Evolutionary conservation across 768 basidiomycete species (phyloP), one percentile per base, ranked within the genome.

Genomic region (Rhizopogon salebrosus): DNA sequence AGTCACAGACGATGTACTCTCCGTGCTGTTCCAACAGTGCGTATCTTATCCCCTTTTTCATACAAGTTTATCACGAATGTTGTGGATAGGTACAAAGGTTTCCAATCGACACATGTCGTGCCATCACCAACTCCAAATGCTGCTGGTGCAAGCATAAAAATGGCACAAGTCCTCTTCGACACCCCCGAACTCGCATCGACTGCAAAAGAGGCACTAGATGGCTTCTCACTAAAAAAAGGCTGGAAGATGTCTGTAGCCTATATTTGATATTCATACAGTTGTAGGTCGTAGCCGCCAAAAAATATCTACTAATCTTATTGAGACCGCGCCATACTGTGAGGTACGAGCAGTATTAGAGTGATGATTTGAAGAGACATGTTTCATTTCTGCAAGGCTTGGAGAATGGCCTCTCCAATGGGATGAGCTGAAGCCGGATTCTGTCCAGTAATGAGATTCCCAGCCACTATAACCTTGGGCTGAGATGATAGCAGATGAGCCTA

Each of bases 21-120:
- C 84, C 3, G 89, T 93, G 16, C 72, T 97, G 16, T 95, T 95
- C 75, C 89, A 93, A 69, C 91, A 94, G 93, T 95, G 63, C 53
- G 93, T 83, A 2, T 40, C 57, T 16, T 22, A 35, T 57, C 53
- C 37, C 20, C 51, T 3, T 54, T 40, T 54, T 40, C 23, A 48
- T 48, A 31, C 31, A 24, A 20, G 37, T 14, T 23, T 11, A 41
- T 49, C 42, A n/a, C 46, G 18, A 48, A 35, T 49, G 26, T 55
- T 41, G 51, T 41, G 38, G 22, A 41, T 66, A 95, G 93, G 67
- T 92, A 94, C 65, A 80, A 86, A 62, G 94, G 94, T 20, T 91
- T 91, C 73, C 77, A 82, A 64, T 75, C 80, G 16, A 80, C 87
- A 9, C 80, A 84, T 31, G 83, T 92, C 53, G 78, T 78, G 14